Evolutionary conservation across 164 flowering plant genomes (phyloP), one percentile per base, ranked within the genome.

Genomic region (Piper betle): DNA sequence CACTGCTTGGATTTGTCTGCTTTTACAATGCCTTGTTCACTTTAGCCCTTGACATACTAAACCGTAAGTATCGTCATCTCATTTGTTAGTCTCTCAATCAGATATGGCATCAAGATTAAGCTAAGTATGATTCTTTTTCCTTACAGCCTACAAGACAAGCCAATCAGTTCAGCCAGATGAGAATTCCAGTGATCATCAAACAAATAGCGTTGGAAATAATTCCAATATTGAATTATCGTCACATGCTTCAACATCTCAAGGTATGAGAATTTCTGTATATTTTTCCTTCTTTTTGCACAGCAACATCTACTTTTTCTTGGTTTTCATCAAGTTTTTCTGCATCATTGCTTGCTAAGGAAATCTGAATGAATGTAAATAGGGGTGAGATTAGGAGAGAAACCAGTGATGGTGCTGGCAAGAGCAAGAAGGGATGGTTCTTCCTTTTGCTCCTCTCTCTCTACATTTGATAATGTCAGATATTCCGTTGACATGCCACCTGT

Each of bases 401-500:
- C 39, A 55, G 43, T 37, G 66, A 6, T 39, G 63, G 52, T 37
- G 53, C 62, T 50, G 64, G 63, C 50, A 62, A 63, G 46, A 72
- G 33, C 33, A 25, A 25, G 33, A 25, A 25, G 33, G 33, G 33
- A 78, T 81, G 81, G 74, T 81, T 68, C 78, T 81, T 64, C 85
- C 85, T 12, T 81, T 81, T 54, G 38, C 69, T 59, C 85, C 83
- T 4, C 78, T 68, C 48, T 75, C 83, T 8, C 61, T 81, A 68
- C 81, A 18, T 79, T 79, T 58, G 78, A 79, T 58, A 74, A 75
- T 6, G 67, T 81, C 55, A 67, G 60, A 62, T 81, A 79, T 53
- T 64, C 80, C 17, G 83, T 81, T 0, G 86, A 79, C 66, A 82
- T 80, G 81, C 86, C 83, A 64, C 73, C 71, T 78, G 85, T 81